phyloP scores from a whole-genome alignment of 768 basidiomycete genomes.

The Sporobolomyces phaffii region DNA sequence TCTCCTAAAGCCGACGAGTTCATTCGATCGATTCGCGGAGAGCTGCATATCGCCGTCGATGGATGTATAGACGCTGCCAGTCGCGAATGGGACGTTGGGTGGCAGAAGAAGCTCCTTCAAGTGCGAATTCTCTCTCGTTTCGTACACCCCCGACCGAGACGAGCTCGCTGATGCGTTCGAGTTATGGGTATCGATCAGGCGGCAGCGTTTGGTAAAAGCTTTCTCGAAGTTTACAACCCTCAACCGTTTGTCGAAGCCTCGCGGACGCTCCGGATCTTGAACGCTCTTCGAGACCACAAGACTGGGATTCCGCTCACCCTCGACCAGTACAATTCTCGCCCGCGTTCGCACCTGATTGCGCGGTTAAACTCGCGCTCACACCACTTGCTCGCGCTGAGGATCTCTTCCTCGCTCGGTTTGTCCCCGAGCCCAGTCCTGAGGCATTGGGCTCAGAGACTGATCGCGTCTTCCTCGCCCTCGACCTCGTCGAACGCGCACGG shows the following conservation, averaged over 20 bases:
- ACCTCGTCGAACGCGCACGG: slow-evolving; percentile 35
- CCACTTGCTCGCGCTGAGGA: slow-evolving; percentile 84
- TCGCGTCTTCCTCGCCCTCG: slow-evolving; percentile 55
- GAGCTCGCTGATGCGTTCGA: neutral
- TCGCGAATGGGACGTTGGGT: slow-evolving; percentile 79
- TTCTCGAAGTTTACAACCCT: slow-evolving; percentile 85
- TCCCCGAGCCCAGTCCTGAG: slow-evolving; percentile 74
- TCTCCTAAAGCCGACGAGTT: slow-evolving; percentile 90
- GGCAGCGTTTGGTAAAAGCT: slow-evolving; percentile 93
- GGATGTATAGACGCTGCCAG: slow-evolving; percentile 91
- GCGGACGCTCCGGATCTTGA: slow-evolving; percentile 83
- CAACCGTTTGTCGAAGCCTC: slow-evolving; percentile 89
- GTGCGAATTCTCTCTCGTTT: slow-evolving; percentile 47
- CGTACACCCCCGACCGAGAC: too few species aligned
- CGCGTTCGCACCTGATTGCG: slow-evolving; percentile 70
- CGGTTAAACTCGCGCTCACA: slow-evolving; percentile 79
- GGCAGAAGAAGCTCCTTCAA: slow-evolving; percentile 79
- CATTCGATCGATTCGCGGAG: slow-evolving; percentile 78
- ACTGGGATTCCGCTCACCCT: slow-evolving; percentile 90
- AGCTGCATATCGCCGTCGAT: slow-evolving; percentile 77
- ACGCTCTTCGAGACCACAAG: slow-evolving; percentile 83
- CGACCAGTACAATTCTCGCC: slow-evolving; percentile 77
- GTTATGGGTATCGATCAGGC: slow-evolving; percentile 60
- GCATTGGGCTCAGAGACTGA: slow-evolving; percentile 95
- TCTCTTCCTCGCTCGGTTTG: slow-evolving; percentile 74